A percentile compares a stretch with the other conserved stretches of the same genome.
These are phyloP conservation scores for Arthrobotrys iridis DNA, from an alignment of 2,329 filamentous ascomycete species.

Conservation along the genomic window DNA sequence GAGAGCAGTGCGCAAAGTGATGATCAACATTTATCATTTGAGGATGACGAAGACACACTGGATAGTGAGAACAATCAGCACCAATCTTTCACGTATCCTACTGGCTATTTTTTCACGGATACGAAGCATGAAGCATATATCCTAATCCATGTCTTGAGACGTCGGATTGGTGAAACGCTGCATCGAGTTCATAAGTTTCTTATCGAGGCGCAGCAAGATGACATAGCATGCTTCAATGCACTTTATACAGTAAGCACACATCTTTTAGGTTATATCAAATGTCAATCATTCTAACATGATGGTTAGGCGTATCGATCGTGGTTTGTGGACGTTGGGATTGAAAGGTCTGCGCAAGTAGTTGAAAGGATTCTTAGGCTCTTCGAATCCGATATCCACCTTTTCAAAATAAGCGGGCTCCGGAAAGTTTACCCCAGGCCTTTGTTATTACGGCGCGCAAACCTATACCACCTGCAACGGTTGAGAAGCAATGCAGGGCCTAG, in stretches of 20 bases:
- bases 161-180: conserved; percentile 80
- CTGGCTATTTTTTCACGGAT: conserved; percentile 79
- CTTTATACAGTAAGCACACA: conserved; percentile 74
- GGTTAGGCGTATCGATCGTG: conserved; percentile 79
- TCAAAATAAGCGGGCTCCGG: conserved; percentile 90
- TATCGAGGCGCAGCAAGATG: conserved; percentile 85
- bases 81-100: conserved; percentile 86
- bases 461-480: conserved; percentile 92
- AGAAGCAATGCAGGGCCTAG: conserved; percentile 91
- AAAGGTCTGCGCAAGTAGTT: conserved; percentile 90
- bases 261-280: neutral
- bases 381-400: conserved; percentile 85
- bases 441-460: conserved; percentile 89
- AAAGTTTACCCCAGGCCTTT: conserved; percentile 93
- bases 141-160: conserved; percentile 81
- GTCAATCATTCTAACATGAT: conserved; percentile 11
- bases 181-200: conserved; percentile 88
- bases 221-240: conserved; percentile 93
- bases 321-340: conserved; percentile 97
- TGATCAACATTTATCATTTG: conserved; percentile 65
- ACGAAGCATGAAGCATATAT: conserved; percentile 73
- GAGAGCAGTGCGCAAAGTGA: conserved; percentile 66
- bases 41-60: conserved; percentile 69
- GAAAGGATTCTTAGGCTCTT: conserved; percentile 87
- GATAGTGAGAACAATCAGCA: conserved; percentile 81